These are phyloP conservation scores for Clavulina sp. DNA, from an alignment of 768 basidiomycete genomes.

Conservation along the genomic window DNA sequence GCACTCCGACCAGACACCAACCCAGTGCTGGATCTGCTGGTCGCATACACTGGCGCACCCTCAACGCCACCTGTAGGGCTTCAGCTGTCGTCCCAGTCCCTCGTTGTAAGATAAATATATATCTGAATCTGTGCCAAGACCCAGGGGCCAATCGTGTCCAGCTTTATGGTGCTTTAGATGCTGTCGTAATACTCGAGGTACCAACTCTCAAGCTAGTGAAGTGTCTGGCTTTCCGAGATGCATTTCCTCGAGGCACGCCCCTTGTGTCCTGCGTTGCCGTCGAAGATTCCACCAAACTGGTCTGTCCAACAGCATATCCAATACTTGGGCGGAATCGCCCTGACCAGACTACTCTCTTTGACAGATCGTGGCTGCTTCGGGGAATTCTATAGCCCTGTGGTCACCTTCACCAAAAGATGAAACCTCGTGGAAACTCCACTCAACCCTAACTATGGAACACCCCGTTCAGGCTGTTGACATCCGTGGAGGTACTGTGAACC, in stretches of 20 bases:
- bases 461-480: conserved; percentile 50
- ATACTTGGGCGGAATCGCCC: neutral
- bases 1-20: too few species aligned
- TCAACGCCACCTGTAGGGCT: conserved; percentile 34
- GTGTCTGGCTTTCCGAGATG: conserved; percentile 64
- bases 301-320: conserved; percentile 25
- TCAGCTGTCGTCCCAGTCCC: conserved; percentile 35
- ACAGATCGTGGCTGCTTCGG: conserved; percentile 63
- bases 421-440: conserved; percentile 63
- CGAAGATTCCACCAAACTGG: conserved; percentile 67
- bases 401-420: conserved; percentile 47
- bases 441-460: conserved; percentile 50
- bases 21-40: conserved; percentile 33
- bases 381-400: conserved; percentile 58
- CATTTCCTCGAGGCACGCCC: conserved; percentile 44
- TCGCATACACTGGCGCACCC: conserved; percentile 35
- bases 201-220: conserved; percentile 43
- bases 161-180: conserved; percentile 50
- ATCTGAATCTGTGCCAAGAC: neutral
- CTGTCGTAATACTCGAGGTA: conserved; percentile 57
- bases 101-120: conserved; percentile 30
- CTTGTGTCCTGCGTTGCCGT: conserved; percentile 44
- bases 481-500: conserved; percentile 58
- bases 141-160: conserved; percentile 18
- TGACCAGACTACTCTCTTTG: neutral